Percentiles rank a stretch among this genome's conserved stretches.
phyloP scores from a whole-genome alignment of 1,284 basidiomycete genomes.

The Gymnopus androsaceus region DNA sequence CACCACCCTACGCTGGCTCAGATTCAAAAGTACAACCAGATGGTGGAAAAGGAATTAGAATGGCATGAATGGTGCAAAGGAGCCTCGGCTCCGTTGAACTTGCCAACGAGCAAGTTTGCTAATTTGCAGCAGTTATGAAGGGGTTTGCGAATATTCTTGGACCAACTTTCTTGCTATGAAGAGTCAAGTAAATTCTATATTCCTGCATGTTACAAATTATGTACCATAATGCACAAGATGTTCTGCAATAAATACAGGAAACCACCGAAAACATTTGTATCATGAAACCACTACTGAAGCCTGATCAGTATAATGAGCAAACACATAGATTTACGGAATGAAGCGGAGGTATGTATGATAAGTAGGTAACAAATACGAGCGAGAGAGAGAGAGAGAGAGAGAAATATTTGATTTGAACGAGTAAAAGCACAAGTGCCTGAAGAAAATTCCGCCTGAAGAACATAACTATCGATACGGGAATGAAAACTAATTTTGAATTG shows the following conservation, averaged over 20 bases:
- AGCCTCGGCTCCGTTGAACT: conserved; percentile 24
- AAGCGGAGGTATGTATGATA: conserved; percentile 8
- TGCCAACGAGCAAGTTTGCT: conserved; percentile 11
- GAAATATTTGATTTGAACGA: background rate
- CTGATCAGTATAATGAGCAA: conserved; percentile 13
- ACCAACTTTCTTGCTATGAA: too few relatives aligned
- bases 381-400: background rate
- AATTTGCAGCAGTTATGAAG: too few relatives aligned
- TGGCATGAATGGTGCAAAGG: conserved; percentile 38
- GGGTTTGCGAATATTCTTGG: too few relatives aligned
- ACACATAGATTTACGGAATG: conserved; percentile 14
- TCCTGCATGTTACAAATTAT: conserved; percentile 9
- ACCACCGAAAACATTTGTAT: background rate
- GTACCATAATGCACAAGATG: conserved; percentile 18
- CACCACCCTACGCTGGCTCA: conserved; percentile 43
- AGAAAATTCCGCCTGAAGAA: conserved; percentile 11
- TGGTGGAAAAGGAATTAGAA: conserved; percentile 32
- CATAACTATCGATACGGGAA: conserved; percentile 1
- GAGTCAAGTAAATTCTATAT: background rate
- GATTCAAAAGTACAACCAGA: conserved; percentile 29
- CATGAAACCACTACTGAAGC: background rate
- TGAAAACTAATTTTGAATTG: background rate
- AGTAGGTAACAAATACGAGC: background rate
- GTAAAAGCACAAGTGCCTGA: background rate
- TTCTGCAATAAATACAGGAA: conserved; percentile 15